phyloP scores from a whole-genome alignment of 352 stramenopile species.

The Phytophthora megakarya region DNA sequence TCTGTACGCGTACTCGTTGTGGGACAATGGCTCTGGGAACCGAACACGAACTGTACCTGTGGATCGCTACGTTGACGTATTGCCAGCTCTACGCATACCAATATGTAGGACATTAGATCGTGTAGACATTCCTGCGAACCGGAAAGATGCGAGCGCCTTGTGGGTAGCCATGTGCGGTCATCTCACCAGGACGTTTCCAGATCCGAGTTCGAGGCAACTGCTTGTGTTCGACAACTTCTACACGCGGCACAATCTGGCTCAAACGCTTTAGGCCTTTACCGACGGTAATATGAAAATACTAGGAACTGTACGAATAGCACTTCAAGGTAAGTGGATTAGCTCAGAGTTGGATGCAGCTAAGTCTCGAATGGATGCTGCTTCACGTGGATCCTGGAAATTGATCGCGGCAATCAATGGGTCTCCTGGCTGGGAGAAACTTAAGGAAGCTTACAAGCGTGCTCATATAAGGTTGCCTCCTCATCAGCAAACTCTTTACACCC shows the following conservation, averaged over 20 bases:
- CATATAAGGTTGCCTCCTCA: neutral
- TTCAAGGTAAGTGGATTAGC: constrained; percentile 5
- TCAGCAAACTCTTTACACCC: neutral
- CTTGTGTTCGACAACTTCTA: no score
- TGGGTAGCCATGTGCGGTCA: no score
- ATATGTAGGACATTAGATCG: neutral
- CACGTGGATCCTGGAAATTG: neutral
- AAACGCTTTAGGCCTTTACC: neutral
- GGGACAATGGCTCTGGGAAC: constrained; percentile 16
- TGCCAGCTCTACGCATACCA: neutral
- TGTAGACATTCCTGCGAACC: neutral
- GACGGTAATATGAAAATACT: constrained; percentile 8
- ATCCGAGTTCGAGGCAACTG: no score
- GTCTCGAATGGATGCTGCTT: neutral
- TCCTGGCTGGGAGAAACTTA: neutral
- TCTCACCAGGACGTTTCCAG: no score
- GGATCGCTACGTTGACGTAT: constrained; percentile 5
- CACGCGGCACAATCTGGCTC: no score
- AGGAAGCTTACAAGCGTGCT: constrained; percentile 1
- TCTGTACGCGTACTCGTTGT: no score
- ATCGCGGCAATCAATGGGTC: constrained; percentile 4
- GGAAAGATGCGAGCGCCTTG: constrained; percentile 1
- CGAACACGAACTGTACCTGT: neutral
- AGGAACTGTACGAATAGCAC: neutral
- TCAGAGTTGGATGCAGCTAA: neutral